A percentile compares a stretch with the other conserved stretches of the same genome.
phyloP scores from a whole-genome alignment of 306 rosid species.

The Morella rubra region DNA sequence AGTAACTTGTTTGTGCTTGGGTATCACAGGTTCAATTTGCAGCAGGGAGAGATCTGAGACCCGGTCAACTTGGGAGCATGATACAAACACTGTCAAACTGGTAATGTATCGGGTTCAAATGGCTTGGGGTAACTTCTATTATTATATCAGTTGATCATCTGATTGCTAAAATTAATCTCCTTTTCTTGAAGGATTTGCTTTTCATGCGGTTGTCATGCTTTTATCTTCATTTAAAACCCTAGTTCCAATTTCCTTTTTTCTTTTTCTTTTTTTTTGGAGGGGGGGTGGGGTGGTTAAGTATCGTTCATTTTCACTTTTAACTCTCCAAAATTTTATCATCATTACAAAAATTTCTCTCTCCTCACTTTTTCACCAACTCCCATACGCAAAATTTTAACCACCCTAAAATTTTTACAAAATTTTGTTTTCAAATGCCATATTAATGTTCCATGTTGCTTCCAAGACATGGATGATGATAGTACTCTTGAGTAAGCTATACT shows the following conservation, averaged over 20 bases:
- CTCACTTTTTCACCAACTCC: no score
- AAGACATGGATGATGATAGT: not conserved
- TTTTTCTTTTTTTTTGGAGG: no score
- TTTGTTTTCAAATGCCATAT: no score
- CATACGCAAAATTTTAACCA: no score
- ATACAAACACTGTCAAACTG: constrained; percentile 87
- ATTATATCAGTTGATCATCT: not conserved
- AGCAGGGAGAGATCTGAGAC: constrained; percentile 96
- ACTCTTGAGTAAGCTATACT: not conserved
- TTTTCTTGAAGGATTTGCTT: constrained; percentile 6
- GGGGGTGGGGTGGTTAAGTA: no score
- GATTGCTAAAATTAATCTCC: constrained; percentile 11
- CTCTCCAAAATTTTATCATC: no score
- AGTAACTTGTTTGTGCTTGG: constrained; percentile 26
- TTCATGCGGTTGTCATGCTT: not conserved
- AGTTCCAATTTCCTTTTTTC: no score
- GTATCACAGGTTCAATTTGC: constrained; percentile 89
- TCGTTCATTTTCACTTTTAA: no score
- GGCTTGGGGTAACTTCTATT: not conserved
- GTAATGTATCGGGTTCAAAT: constrained; percentile 43
- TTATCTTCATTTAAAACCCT: not conserved
- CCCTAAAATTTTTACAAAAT: no score
- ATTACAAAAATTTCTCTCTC: no score
- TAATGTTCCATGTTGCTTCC: not conserved
- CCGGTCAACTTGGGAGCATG: constrained; percentile 89